phyloP scores from a whole-genome alignment of 2,329 filamentous ascomycete species.

The Talaromyces sp. region DNA sequence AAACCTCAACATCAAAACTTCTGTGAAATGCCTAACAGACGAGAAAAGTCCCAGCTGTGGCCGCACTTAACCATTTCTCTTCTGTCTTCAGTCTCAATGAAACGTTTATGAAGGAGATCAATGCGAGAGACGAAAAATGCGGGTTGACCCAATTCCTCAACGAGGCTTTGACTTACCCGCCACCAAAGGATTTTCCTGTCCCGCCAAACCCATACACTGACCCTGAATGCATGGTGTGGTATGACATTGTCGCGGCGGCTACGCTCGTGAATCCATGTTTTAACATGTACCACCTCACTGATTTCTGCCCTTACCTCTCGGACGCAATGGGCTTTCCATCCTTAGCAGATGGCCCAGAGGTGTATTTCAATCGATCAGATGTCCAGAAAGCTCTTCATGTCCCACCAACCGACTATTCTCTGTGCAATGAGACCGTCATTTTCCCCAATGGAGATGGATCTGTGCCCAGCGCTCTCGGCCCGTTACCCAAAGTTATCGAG shows the following conservation, averaged over 20 bases:
- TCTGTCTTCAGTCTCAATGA: constrained; percentile 42
- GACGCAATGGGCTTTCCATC: constrained; percentile 63
- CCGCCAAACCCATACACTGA: constrained; percentile 27
- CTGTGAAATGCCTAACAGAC: neutral
- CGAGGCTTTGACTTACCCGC: constrained; percentile 54
- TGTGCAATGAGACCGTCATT: constrained; percentile 27
- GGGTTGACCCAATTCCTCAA: constrained; percentile 43
- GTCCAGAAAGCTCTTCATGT: constrained; percentile 67
- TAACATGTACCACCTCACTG: constrained; percentile 67
- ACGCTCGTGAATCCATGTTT: constrained; percentile 68
- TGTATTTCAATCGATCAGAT: constrained; percentile 68
- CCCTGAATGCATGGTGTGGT: constrained; percentile 52
- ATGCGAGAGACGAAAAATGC: constrained; percentile 38
- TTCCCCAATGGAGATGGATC: constrained; percentile 48
- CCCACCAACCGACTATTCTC: constrained; percentile 22
- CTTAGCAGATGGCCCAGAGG: constrained; percentile 50
- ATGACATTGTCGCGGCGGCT: constrained; percentile 52
- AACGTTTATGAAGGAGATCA: constrained; percentile 36
- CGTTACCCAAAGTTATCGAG: constrained; percentile 65
- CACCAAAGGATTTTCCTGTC: constrained; percentile 51
- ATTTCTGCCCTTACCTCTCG: constrained; percentile 65
- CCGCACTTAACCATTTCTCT: constrained; percentile 37
- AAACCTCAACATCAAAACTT: neutral
- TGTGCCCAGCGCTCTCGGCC: constrained; percentile 24
- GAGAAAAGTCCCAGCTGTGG: constrained; percentile 29